A percentile compares a stretch with the other conserved stretches of the same genome.
Evolutionary conservation across 139 green algal species (phyloP).

Genomic region (Tetraselmis chui): DNA sequence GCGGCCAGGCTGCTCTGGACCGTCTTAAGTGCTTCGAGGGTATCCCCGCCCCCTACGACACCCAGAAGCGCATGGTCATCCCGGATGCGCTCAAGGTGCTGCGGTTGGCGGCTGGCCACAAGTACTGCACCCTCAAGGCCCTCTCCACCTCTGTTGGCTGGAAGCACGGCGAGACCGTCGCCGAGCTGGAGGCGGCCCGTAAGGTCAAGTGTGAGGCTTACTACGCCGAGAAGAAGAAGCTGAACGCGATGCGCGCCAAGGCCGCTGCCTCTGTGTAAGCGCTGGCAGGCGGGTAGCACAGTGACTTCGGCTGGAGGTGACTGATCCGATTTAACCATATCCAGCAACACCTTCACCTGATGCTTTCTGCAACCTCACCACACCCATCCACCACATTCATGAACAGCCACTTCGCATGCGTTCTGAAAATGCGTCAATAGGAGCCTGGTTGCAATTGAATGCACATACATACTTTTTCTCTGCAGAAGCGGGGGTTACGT

Average conservation of each 20-base stretch:
- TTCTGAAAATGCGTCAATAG: no score
- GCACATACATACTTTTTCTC: no score
- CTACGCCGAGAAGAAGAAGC: constrained; percentile 81
- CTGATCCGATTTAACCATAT: background rate
- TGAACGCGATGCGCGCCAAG: constrained; percentile 54
- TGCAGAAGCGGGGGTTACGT: no score
- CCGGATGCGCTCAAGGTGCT: constrained; percentile 95
- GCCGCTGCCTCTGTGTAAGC: constrained; percentile 32
- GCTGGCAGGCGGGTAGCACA: background rate
- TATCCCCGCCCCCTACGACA: constrained; percentile 83
- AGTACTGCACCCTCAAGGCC: constrained; percentile 82
- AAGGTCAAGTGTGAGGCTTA: constrained; percentile 73
- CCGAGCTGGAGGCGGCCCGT: constrained; percentile 84
- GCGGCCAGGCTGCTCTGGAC: constrained; percentile 88
- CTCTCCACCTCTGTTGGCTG: constrained; percentile 86
- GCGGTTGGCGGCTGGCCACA: constrained; percentile 86
- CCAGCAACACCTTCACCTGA: background rate
- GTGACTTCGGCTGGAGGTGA: background rate
- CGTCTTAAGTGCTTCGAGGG: constrained; percentile 95
- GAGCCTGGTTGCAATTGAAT: no score
- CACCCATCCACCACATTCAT: no score
- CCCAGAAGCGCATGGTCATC: constrained; percentile 92
- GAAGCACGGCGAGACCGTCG: constrained; percentile 85
- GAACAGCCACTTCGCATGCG: no score
- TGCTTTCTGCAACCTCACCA: no score